Conservation (phyloP, 208 protist genomes). For the Acanthamoeba lenticulata region DNA sequence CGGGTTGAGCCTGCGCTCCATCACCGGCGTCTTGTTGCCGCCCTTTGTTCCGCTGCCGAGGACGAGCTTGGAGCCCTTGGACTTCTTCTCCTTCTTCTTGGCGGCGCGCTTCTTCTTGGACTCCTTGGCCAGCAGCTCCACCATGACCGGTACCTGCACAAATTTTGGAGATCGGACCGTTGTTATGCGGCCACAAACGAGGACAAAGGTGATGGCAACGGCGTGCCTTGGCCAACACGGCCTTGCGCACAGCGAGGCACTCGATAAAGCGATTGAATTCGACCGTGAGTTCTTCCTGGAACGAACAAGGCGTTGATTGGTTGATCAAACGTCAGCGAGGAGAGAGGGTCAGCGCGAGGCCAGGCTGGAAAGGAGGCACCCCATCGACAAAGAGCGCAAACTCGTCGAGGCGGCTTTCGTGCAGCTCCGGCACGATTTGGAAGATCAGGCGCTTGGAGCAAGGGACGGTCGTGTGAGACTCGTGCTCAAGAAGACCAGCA, state of each 20-base stretch:
- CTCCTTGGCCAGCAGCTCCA: background rate
- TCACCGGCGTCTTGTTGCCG: background rate
- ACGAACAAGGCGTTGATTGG: background rate
- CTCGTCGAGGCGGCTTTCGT: background rate
- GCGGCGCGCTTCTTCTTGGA: background rate
- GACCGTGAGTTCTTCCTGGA: background rate
- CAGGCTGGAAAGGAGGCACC: too few relatives aligned
- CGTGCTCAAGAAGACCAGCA: background rate
- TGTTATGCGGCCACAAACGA: too few relatives aligned
- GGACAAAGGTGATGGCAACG: too few relatives aligned
- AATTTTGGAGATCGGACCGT: too few relatives aligned
- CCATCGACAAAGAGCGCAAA: background rate
- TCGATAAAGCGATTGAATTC: slow-evolving; percentile 3
- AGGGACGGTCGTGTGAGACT: background rate
- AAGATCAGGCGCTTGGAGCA: background rate
- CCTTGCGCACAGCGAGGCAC: background rate
- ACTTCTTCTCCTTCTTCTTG: slow-evolving; percentile 41
- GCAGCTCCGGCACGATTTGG: background rate
- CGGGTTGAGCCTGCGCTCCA: background rate
- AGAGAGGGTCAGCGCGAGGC: background rate
- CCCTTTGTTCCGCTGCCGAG: background rate
- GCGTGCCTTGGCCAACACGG: background rate
- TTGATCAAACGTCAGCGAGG: background rate
- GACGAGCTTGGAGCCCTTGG: background rate
- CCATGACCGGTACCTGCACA: background rate